Conservation (phyloP, 1,139 yeast genomes). For the Kodamaea arcana region DNA sequence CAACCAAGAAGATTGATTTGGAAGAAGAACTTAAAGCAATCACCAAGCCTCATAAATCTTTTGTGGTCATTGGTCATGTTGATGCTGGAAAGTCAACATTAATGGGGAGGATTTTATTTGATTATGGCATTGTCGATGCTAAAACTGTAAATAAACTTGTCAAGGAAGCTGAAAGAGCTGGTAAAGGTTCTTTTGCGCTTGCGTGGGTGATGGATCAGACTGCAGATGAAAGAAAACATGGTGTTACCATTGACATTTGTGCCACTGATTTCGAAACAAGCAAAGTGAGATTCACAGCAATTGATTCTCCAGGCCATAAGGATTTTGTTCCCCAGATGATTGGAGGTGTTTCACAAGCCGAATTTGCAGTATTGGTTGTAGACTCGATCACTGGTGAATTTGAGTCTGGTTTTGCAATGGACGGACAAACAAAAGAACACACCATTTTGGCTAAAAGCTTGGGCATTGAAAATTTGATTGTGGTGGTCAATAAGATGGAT, state of each 20-base stretch:
- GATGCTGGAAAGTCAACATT: constrained; percentile 97
- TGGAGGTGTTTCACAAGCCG: constrained; percentile 54
- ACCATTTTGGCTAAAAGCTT: constrained; percentile 75
- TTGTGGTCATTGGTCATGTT: constrained; percentile 92
- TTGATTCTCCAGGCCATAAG: constrained; percentile 82
- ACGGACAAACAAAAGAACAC: constrained; percentile 96
- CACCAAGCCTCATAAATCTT: constrained; percentile 63
- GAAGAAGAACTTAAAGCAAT: constrained; percentile 33
- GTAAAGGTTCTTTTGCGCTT: constrained; percentile 89
- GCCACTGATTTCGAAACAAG: constrained; percentile 77
- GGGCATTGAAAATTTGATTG: constrained; percentile 72
- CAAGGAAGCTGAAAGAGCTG: constrained; percentile 75
- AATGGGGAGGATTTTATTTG: constrained; percentile 84
- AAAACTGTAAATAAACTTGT: constrained; percentile 72
- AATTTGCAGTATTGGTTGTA: constrained; percentile 65
- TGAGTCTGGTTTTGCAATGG: constrained; percentile 79
- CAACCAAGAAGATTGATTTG: constrained; percentile 38
- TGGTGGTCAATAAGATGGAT: constrained; percentile 89
- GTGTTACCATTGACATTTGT: constrained; percentile 92
- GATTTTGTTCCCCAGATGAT: constrained; percentile 55
- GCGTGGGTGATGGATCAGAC: constrained; percentile 99
- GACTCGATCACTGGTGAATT: constrained; percentile 84
- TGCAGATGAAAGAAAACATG: constrained; percentile 79
- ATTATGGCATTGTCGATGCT: constrained; percentile 75
- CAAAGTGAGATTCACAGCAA: constrained; percentile 67